phyloP scores from a whole-genome alignment of 1,284 basidiomycete genomes.

The Marasmius sp. region DNA sequence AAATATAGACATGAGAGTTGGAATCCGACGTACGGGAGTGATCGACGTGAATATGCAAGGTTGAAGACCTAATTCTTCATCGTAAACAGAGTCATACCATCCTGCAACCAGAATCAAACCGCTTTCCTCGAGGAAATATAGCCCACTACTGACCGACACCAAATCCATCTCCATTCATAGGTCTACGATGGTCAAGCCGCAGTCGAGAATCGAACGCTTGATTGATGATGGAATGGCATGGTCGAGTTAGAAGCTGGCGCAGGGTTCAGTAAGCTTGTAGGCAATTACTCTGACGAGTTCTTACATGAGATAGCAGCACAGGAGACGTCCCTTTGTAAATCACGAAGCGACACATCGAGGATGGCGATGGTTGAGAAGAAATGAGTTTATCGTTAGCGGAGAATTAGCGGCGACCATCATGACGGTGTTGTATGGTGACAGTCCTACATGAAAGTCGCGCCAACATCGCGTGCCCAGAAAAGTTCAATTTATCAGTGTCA shows the following conservation, averaged over 20 bases:
- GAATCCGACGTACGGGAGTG: conserved; percentile 67
- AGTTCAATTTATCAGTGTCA: too few species aligned
- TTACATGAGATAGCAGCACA: conserved; percentile 82
- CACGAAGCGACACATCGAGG: conserved; percentile 80
- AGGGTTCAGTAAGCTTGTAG: conserved; percentile 5
- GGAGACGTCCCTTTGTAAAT: conserved; percentile 91
- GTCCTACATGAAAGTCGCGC: background rate
- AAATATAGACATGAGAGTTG: background rate
- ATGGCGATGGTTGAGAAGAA: too few species aligned
- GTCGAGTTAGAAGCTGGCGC: conserved; percentile 78
- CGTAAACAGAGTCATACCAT: conserved; percentile 82
- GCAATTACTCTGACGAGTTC: conserved; percentile 16
- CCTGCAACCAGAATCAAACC: conserved; percentile 39
- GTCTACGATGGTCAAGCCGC: conserved; percentile 75
- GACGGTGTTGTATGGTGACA: background rate
- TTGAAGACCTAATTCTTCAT: conserved; percentile 79
- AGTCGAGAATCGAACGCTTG: conserved; percentile 92
- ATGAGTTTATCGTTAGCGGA: background rate
- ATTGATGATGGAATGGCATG: conserved; percentile 94
- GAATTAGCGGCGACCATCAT: background rate
- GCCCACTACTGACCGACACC: conserved; percentile 77
- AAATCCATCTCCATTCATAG: conserved; percentile 96
- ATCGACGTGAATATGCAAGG: conserved; percentile 98
- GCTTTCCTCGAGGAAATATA: background rate
- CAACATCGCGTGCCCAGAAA: too few species aligned